These are phyloP conservation scores for Lentinula sp. DNA, from an alignment of 768 basidiomycete species.

Conservation along the genomic window DNA sequence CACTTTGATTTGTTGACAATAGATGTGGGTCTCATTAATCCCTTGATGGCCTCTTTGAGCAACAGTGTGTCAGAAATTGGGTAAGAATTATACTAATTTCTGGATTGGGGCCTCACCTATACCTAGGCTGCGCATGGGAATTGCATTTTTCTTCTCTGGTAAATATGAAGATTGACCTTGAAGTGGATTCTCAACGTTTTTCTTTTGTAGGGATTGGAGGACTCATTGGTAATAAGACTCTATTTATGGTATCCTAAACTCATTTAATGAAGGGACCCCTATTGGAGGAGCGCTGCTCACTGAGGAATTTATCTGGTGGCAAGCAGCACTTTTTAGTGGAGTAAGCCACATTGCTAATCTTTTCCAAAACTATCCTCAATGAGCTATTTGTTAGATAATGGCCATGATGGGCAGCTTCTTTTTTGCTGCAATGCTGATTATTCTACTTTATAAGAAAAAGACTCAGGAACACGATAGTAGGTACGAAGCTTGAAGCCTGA, in stretches of 20 bases:
- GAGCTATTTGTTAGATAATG: neutral
- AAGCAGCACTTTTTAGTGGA: neutral
- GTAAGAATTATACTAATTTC: conserved; percentile 12
- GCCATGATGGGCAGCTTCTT: neutral
- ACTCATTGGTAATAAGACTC: neutral
- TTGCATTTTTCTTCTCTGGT: neutral
- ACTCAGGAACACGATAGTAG: neutral
- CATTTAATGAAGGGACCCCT: neutral
- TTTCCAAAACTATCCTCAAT: neutral
- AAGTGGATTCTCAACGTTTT: neutral
- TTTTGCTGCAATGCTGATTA: neutral
- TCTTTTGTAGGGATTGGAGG: neutral
- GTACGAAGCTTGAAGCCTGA: too few species aligned
- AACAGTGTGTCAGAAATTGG: conserved; percentile 26
- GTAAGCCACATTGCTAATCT: neutral
- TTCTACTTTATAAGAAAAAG: neutral
- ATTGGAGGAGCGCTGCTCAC: neutral
- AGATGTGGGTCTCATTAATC: conserved; percentile 25
- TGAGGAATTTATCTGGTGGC: neutral
- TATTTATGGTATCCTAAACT: neutral
- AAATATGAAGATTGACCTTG: neutral
- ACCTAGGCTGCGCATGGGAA: neutral
- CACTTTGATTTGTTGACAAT: neutral
- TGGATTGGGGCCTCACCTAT: neutral
- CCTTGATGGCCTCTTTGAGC: conserved; percentile 24